Evolutionary conservation across 2,329 filamentous ascomycete species (phyloP), one percentile per base, ranked within the genome.

Genomic region (Exophiala mesophila): DNA sequence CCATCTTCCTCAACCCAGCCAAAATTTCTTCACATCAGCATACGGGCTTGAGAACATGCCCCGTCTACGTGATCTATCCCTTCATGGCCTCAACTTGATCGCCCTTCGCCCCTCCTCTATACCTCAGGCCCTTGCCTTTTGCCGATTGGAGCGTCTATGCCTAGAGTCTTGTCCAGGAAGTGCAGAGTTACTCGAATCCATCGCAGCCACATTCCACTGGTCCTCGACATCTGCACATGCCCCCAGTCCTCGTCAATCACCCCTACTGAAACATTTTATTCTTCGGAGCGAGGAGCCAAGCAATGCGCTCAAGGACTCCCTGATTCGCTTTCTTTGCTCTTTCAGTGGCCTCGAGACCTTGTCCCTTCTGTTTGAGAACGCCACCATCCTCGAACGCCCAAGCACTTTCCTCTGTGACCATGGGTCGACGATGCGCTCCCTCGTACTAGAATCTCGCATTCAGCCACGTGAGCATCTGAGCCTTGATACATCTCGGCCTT

Each of bases 351-450:
- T 57, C 12, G 36, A 17, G 17, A 50, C 38, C 4, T 37, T 57
- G 18, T 57, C 53, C 5, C 33, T 57, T 12, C 45, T 57, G 3
- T 48, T 57, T 16, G 55, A 55, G 30, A 55, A 57, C 28, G 49
- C 41, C 4, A 38, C 55, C 10, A 36, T 55, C 19, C 39, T 53
- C 17, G 47, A 54, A 39, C 38, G 47, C 3, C 39, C 47, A 8
- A 44, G 44, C n/a, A 46, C 41, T 10, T 41, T 57, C 16, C 47
- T 55, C 13, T 36, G 39, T 4, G 45, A 45, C 19, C 55, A 57
- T 39, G 53, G 55, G 6, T 46, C 41, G 5, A 55, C 53, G 7
- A 44, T 57, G 3, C 36, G 46, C 16, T 43, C 43, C 10, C 46
- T 57, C 5, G 49, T 55, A 7, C 48, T 57, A 8, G 55, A 57